Base-by-base conservation (phyloP, 2,329 filamentous ascomycete species). In the Colletotrichum gloeosporioides region DNA sequence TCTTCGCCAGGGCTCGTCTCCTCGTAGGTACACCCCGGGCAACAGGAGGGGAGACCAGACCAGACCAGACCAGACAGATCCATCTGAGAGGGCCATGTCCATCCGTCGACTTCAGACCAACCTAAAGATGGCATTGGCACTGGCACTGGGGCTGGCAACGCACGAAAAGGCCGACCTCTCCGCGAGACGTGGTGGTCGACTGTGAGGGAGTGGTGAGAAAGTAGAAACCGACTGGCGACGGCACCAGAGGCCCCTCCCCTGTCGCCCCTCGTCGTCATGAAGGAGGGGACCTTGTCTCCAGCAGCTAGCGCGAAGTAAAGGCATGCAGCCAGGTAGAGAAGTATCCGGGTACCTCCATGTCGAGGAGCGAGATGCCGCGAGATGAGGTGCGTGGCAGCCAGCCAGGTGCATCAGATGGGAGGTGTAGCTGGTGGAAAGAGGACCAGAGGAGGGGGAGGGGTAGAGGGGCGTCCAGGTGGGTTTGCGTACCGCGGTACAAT, bases 251-350 rank as follows among this genome's bases (percentile, higher is more conserved):
- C 57, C 49, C 13, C 44, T 68, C 44, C 66, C 49, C 66, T 53
- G 71, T 66, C 36, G 71, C 69, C 70, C 64, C 64, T 76, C 70
- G 70, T 73, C 64, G 64, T 73, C 70, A 69, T 69, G 73, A 68
- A 67, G 63, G 64, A 76, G 64, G 73, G 73, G 69, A 69, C 73
- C 70, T 76, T 76, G 73, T 76, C 73, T 73, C 44, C 64, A 76
- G 73, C 70, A 73, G 57, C 73, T 76, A 73, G 73, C 70, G 70
- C 64, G 31, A 69, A 69, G 62, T 66, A 32, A 76, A 69, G 25
- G 57, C 44, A 64, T 44, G 32, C 34, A 31, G 29, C 31, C 59
- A 67, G 34, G 73, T 62, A 44, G 25, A 36, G 0, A 36, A 22
- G 73, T 76, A 69, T 34, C 70, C 3, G 34, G 63, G 64, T 69